A percentile compares a stretch with the other conserved stretches of the same genome.
These are phyloP conservation scores for Botrytis pseudocinerea DNA, from an alignment of 2,329 filamentous ascomycete genomes.

Conservation along the genomic window DNA sequence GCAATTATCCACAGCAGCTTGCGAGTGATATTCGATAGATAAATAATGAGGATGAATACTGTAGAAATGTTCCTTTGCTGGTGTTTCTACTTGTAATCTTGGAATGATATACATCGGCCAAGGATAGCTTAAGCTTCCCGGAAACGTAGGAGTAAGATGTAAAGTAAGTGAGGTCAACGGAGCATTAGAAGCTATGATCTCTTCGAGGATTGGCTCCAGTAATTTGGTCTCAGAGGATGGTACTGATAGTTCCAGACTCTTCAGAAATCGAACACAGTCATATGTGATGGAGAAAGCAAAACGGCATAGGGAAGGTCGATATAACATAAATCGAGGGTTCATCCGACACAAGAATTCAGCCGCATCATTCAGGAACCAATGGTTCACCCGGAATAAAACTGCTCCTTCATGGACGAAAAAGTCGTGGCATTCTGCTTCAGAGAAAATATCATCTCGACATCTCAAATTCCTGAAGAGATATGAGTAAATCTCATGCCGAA, in stretches of 20 bases:
- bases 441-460: constrained; percentile 20
- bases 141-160: constrained; percentile 18
- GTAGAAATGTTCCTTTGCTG: constrained; percentile 18
- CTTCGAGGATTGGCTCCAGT: constrained; percentile 16
- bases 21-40: constrained; percentile 16
- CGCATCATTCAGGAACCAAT: constrained; percentile 16
- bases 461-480: constrained; percentile 21
- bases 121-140: constrained; percentile 15
- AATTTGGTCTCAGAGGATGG: constrained; percentile 12
- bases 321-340: constrained; percentile 21
- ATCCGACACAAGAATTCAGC: constrained; percentile 20
- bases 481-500: constrained; percentile 20
- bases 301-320: constrained; percentile 21
- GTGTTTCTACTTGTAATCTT: constrained; percentile 9
- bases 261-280: constrained; percentile 18
- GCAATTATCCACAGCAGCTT: constrained; percentile 21
- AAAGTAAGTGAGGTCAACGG: constrained; percentile 14
- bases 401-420: constrained; percentile 14
- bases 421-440: constrained; percentile 19
- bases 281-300: constrained; percentile 15
- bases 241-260: constrained; percentile 18
- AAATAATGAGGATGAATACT: constrained; percentile 20
- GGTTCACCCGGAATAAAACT: constrained; percentile 19
- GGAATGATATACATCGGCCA: constrained; percentile 23
- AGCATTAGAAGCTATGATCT: constrained; percentile 16